Percentiles rank a stretch among this genome's conserved stretches.
phyloP scores from a whole-genome alignment of 1,284 basidiomycete species.

The Moesziomyces sp. region DNA sequence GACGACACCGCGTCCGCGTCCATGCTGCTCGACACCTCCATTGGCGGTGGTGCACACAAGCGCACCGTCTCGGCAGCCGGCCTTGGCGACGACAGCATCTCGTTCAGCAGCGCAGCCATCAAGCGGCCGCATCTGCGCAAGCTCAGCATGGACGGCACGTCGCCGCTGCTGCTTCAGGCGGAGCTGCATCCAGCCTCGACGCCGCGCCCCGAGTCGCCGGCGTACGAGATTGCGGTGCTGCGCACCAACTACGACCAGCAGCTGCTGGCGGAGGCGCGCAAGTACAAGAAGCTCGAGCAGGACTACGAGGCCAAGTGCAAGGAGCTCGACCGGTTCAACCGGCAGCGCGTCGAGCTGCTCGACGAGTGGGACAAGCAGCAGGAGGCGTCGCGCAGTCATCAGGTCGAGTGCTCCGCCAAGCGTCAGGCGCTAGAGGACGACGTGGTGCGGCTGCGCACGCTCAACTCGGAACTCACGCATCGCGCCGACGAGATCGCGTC shows the following conservation, averaged over 20 bases:
- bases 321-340: slow-evolving; percentile 58
- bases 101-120: slow-evolving; percentile 17
- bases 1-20: slow-evolving; percentile 29
- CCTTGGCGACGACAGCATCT: slow-evolving; percentile 21
- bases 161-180: slow-evolving; percentile 30
- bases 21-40: slow-evolving; percentile 27
- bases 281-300: slow-evolving; percentile 57
- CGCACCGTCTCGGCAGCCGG: slow-evolving; percentile 36
- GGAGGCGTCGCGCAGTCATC: slow-evolving; percentile 29
- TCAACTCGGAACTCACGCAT: slow-evolving; percentile 37
- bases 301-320: slow-evolving; percentile 52
- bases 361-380: slow-evolving; percentile 60
- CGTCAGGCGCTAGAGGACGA: slow-evolving; percentile 40
- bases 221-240: slow-evolving; percentile 52
- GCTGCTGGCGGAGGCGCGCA: slow-evolving; percentile 43
- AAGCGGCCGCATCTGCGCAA: slow-evolving; percentile 35
- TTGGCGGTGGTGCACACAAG: slow-evolving; percentile 18
- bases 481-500: slow-evolving; percentile 26
- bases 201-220: slow-evolving; percentile 31
- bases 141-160: slow-evolving; percentile 40
- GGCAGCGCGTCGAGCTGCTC: slow-evolving; percentile 56
- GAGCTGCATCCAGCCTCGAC: slow-evolving; percentile 29
- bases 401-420: slow-evolving; percentile 38
- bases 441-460: slow-evolving; percentile 30
- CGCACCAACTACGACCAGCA: slow-evolving; percentile 57